phyloP scores from a whole-genome alignment of 139 green algal genomes.

The Closterium sp. region DNA sequence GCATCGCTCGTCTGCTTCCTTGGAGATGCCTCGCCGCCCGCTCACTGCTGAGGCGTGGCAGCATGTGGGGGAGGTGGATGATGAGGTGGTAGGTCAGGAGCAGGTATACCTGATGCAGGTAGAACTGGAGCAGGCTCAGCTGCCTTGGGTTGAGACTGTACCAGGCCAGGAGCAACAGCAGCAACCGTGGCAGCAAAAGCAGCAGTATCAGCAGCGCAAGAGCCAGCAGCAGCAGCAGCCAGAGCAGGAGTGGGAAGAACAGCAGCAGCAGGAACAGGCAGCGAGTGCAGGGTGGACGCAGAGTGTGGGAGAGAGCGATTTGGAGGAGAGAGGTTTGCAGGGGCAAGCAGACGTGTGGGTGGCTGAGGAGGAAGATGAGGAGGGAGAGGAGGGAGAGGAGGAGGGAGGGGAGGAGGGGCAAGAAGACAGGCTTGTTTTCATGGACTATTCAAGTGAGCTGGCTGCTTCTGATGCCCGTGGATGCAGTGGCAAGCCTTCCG shows the following conservation, averaged over 20 bases:
- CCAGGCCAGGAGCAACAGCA: background rate
- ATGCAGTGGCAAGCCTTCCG: background rate
- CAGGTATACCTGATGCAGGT: background rate
- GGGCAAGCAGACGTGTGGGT: background rate
- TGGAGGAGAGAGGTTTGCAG: background rate
- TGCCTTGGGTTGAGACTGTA: background rate
- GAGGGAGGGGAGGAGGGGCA: too few species aligned
- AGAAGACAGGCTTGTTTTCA: background rate
- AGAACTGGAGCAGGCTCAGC: background rate
- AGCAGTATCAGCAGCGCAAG: background rate
- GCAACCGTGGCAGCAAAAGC: background rate
- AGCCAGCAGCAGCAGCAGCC: background rate
- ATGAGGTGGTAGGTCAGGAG: background rate
- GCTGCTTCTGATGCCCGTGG: background rate
- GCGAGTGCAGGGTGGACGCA: background rate
- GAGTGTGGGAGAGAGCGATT: background rate
- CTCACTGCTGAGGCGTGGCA: background rate
- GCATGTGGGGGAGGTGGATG: background rate
- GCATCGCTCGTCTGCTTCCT: background rate
- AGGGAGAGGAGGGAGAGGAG: background rate
- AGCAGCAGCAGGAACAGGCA: background rate
- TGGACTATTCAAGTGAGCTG: background rate
- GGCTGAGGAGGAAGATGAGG: background rate
- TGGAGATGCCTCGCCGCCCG: background rate
- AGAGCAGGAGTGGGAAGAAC: background rate